phyloP scores from a whole-genome alignment of 352 stramenopile genomes.

The Phytophthora pisi region DNA sequence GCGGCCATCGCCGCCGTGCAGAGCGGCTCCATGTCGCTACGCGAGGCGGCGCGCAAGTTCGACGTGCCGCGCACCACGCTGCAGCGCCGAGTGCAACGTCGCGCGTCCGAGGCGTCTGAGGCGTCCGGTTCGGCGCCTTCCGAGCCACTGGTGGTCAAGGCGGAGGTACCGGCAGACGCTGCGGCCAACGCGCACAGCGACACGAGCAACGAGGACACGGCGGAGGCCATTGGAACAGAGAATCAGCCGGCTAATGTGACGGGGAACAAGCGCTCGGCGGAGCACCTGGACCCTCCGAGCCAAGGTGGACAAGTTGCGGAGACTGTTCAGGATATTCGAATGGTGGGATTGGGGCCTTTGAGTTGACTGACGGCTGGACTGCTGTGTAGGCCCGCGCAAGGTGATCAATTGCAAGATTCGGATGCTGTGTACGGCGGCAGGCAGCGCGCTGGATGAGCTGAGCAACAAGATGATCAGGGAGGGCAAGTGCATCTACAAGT shows the following conservation, averaged over 20 bases:
- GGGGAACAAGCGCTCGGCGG: slow-evolving; percentile 56
- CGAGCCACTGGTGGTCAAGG: slow-evolving; percentile 8
- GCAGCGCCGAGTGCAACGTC: slow-evolving; percentile 62
- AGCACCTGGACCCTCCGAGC: slow-evolving; percentile 36
- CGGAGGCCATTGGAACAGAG: not conserved
- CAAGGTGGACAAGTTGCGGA: slow-evolving; percentile 30
- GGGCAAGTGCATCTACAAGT: slow-evolving; percentile 85
- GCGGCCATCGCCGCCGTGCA: slow-evolving; percentile 68
- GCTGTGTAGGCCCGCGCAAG: slow-evolving; percentile 63
- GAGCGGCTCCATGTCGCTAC: slow-evolving; percentile 65
- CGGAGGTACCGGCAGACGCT: slow-evolving; percentile 10
- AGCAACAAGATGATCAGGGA: slow-evolving; percentile 87
- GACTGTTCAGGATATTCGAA: not conserved
- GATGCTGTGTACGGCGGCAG: slow-evolving; percentile 80
- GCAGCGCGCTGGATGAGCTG: slow-evolving; percentile 81
- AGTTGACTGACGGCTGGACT: not conserved
- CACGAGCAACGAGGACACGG: slow-evolving; percentile 23
- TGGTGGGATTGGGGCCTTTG: not conserved
- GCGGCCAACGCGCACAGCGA: slow-evolving; percentile 26
- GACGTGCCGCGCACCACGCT: slow-evolving; percentile 75
- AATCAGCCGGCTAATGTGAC: slow-evolving; percentile 5
- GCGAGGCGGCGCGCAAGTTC: slow-evolving; percentile 74
- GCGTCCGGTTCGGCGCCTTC: not conserved
- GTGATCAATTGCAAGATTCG: slow-evolving; percentile 90
- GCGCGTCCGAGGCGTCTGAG: slow-evolving; percentile 9